A percentile compares a stretch with the other conserved stretches of the same genome.
Evolutionary conservation across 2,329 filamentous ascomycete genomes (phyloP).

Genomic region (Diplodia seriata): DNA sequence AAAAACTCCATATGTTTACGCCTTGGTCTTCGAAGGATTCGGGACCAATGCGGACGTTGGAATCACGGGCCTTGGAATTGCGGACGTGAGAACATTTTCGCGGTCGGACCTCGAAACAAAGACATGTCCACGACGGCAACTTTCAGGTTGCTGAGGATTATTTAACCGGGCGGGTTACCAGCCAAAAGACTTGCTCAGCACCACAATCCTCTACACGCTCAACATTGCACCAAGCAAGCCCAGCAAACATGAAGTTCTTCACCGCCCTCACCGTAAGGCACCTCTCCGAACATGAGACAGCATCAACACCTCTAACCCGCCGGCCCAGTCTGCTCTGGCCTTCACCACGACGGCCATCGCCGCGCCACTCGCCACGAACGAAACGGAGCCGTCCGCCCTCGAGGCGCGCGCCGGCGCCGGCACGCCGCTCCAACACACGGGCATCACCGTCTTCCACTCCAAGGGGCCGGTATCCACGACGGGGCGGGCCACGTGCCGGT

Average conservation of each 20-base stretch:
- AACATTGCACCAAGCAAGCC: neutral
- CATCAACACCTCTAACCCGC: neutral
- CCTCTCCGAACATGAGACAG: neutral
- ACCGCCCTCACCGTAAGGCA: neutral
- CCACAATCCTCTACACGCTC: neutral
- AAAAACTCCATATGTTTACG: neutral
- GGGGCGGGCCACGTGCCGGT: neutral
- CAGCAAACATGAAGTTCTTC: slow-evolving; percentile 1
- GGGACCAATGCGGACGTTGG: no score
- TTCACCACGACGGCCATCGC: slow-evolving; percentile 4
- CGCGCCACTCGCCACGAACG: neutral
- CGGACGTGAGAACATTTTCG: neutral
- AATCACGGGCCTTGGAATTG: neutral
- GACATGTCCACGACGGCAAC: neutral
- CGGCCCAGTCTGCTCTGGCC: neutral
- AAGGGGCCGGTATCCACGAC: no score
- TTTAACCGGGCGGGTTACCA: neutral
- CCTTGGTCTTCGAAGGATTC: neutral
- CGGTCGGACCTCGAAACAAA: neutral
- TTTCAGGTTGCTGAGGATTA: neutral
- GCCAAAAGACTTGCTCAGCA: neutral
- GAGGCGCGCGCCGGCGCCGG: neutral
- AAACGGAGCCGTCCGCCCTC: neutral
- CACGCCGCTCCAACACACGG: neutral
- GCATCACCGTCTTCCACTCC: slow-evolving; percentile 1